phyloP scores from a whole-genome alignment of 2,329 filamentous ascomycete genomes.

The Purpureocillium takamizusanense region DNA sequence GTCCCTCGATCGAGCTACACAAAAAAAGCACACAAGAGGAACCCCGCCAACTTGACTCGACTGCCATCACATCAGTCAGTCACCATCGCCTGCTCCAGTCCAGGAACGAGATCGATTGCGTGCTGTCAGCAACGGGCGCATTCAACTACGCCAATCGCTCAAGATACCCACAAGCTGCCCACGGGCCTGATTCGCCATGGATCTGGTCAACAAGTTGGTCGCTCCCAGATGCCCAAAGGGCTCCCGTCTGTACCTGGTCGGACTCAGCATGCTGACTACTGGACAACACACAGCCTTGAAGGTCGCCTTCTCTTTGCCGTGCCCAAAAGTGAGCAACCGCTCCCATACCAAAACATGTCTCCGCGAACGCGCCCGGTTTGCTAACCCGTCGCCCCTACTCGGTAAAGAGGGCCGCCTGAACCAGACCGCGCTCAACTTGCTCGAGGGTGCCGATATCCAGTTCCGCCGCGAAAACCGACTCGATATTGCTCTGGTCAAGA shows the following conservation, averaged over 20 bases:
- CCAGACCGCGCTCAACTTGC: constrained; percentile 77
- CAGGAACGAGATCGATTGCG: neutral
- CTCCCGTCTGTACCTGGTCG: neutral
- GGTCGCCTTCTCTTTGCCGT: constrained; percentile 91
- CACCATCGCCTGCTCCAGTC: too few species aligned
- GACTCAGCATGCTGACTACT: neutral
- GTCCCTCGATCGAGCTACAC: neutral
- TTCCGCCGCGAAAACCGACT: constrained; percentile 92
- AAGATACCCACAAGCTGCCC: neutral
- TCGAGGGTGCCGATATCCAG: constrained; percentile 90
- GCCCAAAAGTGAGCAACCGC: constrained; percentile 74
- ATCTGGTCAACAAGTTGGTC: constrained; percentile 45
- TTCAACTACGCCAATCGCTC: too few species aligned
- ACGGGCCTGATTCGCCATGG: constrained; percentile 22
- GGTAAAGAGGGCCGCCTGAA: constrained; percentile 80
- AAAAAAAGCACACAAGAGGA: neutral
- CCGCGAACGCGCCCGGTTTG: neutral
- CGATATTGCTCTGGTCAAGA: constrained; percentile 96
- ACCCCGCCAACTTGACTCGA: constrained; percentile 13
- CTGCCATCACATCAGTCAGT: too few species aligned
- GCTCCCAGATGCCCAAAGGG: neutral
- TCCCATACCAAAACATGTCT: neutral
- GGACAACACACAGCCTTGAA: constrained; percentile 55
- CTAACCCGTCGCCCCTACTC: constrained; percentile 6
- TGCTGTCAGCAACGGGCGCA: too few species aligned